These are phyloP conservation scores for Diutina rugosa DNA, from an alignment of 1,139 yeast genomes.

Conservation along the genomic window DNA sequence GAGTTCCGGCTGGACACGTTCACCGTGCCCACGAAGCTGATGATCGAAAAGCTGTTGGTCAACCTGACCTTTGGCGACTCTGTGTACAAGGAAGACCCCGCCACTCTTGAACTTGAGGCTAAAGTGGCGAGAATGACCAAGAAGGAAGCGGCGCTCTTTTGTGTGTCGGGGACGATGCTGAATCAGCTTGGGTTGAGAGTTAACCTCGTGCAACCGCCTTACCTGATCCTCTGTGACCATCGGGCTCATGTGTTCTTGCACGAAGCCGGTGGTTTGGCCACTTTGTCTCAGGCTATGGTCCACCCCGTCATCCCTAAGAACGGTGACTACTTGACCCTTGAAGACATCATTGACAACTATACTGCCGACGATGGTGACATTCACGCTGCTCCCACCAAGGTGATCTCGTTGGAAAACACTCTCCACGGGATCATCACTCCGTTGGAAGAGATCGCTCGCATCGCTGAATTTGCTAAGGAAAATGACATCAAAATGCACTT, in stretches of 20 bases:
- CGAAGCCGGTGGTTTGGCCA: slow-evolving; percentile 89
- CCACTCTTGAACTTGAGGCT: slow-evolving; percentile 52
- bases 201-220: slow-evolving; percentile 76
- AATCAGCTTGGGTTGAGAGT: slow-evolving; percentile 80
- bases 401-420: slow-evolving; percentile 80
- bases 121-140: slow-evolving; percentile 64
- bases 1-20: slow-evolving; percentile 83
- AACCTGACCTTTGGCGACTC: slow-evolving; percentile 58
- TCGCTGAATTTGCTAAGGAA: slow-evolving; percentile 57
- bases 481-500: slow-evolving; percentile 61
- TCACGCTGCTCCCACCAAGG: slow-evolving; percentile 81
- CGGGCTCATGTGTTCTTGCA: slow-evolving; percentile 73
- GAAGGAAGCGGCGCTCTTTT: slow-evolving; percentile 71
- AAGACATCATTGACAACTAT: slow-evolving; percentile 53
- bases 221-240: slow-evolving; percentile 70
- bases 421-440: slow-evolving; percentile 77
- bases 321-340: slow-evolving; percentile 66
- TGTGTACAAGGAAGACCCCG: slow-evolving; percentile 74
- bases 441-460: slow-evolving; percentile 61
- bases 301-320: slow-evolving; percentile 68
- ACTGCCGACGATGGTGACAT: slow-evolving; percentile 74
- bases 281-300: slow-evolving; percentile 86
- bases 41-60: slow-evolving; percentile 49
- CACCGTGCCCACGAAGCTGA: slow-evolving; percentile 75
- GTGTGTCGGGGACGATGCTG: slow-evolving; percentile 84